Evolutionary conservation across 345 rosid genomes (phyloP).

Genomic region (Salix udensis): DNA sequence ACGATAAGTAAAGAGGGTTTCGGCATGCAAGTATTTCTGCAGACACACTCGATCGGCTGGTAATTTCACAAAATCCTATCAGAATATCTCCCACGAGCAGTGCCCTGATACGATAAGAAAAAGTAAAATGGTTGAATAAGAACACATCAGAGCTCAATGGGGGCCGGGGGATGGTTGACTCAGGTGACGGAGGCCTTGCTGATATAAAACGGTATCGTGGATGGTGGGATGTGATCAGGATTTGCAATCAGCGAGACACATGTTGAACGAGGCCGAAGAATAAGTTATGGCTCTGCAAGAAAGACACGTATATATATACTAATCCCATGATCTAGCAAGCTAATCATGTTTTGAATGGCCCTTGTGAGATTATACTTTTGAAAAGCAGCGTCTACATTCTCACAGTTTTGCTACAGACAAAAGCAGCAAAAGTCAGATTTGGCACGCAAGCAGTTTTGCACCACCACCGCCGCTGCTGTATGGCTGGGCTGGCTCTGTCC

Average conservation of each 20-base stretch:
- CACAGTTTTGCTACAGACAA: not conserved
- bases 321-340: not conserved
- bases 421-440: not conserved
- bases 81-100: too few relatives aligned
- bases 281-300: not conserved
- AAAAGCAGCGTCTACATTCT: not conserved
- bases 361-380: not conserved
- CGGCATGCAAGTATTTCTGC: too few relatives aligned
- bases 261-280: constrained; percentile 7
- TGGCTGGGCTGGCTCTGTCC: not conserved
- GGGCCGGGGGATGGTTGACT: not conserved
- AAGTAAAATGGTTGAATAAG: not conserved
- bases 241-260: constrained; percentile 21
- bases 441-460: not conserved
- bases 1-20: too few relatives aligned
- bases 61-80: too few relatives aligned
- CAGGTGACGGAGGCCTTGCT: constrained; percentile 1
- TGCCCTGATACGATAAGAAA: too few relatives aligned
- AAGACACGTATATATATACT: not conserved
- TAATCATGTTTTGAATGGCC: constrained; percentile 6
- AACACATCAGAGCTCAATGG: not conserved
- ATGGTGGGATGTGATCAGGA: constrained; percentile 36
- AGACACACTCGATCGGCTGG: too few relatives aligned
- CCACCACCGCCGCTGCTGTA: too few relatives aligned
- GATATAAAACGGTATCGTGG: not conserved